These are phyloP conservation scores for Yamadazyma atlantica DNA, from an alignment of 1,139 yeast species.

Conservation along the genomic window DNA sequence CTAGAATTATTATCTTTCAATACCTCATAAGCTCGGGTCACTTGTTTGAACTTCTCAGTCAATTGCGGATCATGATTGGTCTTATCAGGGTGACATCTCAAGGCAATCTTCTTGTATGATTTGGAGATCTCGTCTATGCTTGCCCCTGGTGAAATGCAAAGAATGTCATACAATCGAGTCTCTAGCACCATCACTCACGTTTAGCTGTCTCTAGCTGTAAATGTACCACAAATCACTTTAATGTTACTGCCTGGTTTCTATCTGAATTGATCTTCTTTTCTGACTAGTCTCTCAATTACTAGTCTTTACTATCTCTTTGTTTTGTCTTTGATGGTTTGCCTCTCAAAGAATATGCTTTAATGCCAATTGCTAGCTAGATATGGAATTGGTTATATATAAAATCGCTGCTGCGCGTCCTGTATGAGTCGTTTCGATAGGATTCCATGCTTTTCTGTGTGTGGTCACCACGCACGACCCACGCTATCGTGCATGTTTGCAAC, in stretches of 20 bases:
- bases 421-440: background rate
- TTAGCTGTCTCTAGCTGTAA: too few species aligned
- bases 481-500: background rate
- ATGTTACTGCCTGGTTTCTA: too few species aligned
- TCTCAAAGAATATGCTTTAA: too few species aligned
- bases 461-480: background rate
- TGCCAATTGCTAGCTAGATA: background rate
- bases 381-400: background rate
- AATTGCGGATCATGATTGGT: conserved; percentile 45
- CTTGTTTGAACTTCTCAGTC: conserved; percentile 45
- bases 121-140: conserved; percentile 40
- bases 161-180: conserved; percentile 37
- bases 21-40: conserved; percentile 45
- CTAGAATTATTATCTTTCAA: conserved; percentile 32
- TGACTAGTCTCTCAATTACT: too few species aligned
- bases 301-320: too few species aligned
- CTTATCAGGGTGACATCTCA: conserved; percentile 49
- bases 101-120: conserved; percentile 41
- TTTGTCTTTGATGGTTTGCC: too few species aligned
- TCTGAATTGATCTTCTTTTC: too few species aligned
- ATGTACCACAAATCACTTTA: too few species aligned
- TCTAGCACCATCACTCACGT: conserved; percentile 14
- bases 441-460: background rate
- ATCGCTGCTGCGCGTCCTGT: conserved; percentile 1
- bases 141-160: conserved; percentile 34